Conservation (phyloP, 2,329 filamentous ascomycete genomes). For the Xylaria sp. region DNA sequence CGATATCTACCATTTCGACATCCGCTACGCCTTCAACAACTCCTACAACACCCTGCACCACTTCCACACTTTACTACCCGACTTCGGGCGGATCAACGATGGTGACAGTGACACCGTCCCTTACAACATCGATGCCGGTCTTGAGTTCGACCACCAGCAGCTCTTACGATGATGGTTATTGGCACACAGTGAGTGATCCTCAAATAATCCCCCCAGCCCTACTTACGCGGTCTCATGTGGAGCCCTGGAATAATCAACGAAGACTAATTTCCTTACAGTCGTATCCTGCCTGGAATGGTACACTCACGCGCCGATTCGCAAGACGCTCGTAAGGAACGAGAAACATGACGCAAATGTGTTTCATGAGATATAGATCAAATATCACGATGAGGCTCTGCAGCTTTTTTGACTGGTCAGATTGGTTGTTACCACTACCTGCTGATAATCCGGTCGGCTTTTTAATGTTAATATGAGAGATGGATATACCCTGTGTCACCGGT, state of each 20-base stretch:
- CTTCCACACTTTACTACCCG: conserved; percentile 18
- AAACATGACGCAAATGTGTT: background rate
- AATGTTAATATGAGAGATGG: conserved; percentile 38
- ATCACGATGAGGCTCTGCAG: background rate
- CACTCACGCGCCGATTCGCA: conserved; percentile 21
- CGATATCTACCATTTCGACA: conserved; percentile 7
- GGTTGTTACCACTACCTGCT: background rate
- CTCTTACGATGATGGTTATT: conserved; percentile 33
- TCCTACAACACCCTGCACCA: conserved; percentile 15
- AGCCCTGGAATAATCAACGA: background rate
- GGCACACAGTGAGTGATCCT: conserved; percentile 36
- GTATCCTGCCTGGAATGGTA: conserved; percentile 39
- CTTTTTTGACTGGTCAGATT: background rate
- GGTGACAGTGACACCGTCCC: conserved; percentile 2
- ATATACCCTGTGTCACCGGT: conserved; percentile 11
- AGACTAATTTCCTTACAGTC: conserved; percentile 31
- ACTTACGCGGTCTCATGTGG: background rate
- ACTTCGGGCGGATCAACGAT: conserved; percentile 25
- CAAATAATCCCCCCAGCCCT: background rate
- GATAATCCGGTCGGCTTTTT: conserved; percentile 18
- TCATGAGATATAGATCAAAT: background rate
- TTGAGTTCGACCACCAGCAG: conserved; percentile 28
- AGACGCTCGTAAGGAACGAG: conserved; percentile 17
- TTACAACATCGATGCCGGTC: conserved; percentile 25
- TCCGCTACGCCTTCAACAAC: conserved; percentile 20